Evolutionary conservation across 208 protist genomes (phyloP), one percentile per base, ranked within the genome.

Genomic region (Kentomonas sorsogonicus): DNA sequence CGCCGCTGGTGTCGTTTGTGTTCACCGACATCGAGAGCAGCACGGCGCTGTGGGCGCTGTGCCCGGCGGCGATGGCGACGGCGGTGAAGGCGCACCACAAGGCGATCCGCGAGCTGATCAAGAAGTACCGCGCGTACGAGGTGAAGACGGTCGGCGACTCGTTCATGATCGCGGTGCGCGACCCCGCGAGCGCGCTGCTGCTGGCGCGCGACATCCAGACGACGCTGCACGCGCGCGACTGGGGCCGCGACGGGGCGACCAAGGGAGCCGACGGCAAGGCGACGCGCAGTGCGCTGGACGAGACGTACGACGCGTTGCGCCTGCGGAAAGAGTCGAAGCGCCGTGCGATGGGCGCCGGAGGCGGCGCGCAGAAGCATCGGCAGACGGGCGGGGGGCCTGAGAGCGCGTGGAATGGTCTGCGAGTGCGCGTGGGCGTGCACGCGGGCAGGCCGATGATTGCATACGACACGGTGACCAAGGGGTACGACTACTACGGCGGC

Each of bases 401-500:
- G n/a, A n/a, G n/a, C n/a, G 5, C 7, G 1, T 46, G 52, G 18
- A 41, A 43, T 9, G 48, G 44, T 11, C 48, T 77, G 13, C 69
- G 70, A 10, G 66, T 82, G 25, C 60, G 66, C 22, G 59, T 77
- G 1, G 60, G 63, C 41, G n/a, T 82, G 1, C 58, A 79, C 41
- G 53, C 64, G 52, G 79, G 70, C 39, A 34, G 16, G 13, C 62
- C 53, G 10, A 56, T 56, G 29, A 43, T 40, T 23, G 3, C 13
- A 1, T 77, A 65, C 48, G 70, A 82, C 40, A 39, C 41, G 4
- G 45, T 74, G 22, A 46, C 53, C 22, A 60, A 65, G 31, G 50
- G 70, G 6, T 77, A 81, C 63, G 83, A 93, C 59, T 93, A 91
- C 67, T 89, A 83, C 47, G 86, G 86, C 9, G 72, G 60, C 11